Conservation (phyloP, 768 basidiomycete genomes). For the Termitomyces sp. region DNA sequence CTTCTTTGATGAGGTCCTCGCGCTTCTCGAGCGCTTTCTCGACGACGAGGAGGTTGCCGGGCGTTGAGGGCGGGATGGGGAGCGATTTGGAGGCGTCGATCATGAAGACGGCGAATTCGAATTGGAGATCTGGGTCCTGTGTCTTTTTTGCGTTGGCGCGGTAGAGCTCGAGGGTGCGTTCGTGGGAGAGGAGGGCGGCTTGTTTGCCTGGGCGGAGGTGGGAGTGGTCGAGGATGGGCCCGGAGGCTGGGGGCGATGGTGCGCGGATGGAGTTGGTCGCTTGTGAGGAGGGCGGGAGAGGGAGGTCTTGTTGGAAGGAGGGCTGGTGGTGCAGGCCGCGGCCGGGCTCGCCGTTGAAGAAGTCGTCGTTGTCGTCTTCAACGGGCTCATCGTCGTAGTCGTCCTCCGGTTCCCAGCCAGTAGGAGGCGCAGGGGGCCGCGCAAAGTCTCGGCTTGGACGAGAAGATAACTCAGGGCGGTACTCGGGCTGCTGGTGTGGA, state of each 20-base stretch:
- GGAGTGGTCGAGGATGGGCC: slow-evolving; percentile 82
- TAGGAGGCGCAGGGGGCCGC: not conserved
- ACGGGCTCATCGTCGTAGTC: slow-evolving; percentile 16
- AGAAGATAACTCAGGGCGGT: slow-evolving; percentile 10
- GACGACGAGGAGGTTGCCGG: slow-evolving; percentile 75
- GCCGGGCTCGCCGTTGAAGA: slow-evolving; percentile 21
- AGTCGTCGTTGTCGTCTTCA: slow-evolving; percentile 23
- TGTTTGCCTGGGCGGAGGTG: slow-evolving; percentile 92
- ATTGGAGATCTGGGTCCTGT: slow-evolving; percentile 95
- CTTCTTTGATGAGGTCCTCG: slow-evolving; percentile 88
- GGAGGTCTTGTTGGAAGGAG: slow-evolving; percentile 12
- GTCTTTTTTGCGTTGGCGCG: slow-evolving; percentile 98
- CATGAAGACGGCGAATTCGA: slow-evolving; percentile 99
- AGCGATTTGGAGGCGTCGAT: slow-evolving; percentile 94
- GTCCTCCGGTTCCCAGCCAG: slow-evolving; percentile 19
- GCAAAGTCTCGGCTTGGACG: too few relatives aligned
- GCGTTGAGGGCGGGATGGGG: slow-evolving; percentile 68
- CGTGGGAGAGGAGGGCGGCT: slow-evolving; percentile 90
- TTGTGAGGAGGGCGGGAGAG: slow-evolving; percentile 36
- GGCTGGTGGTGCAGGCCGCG: slow-evolving; percentile 11
- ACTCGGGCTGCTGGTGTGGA: slow-evolving; percentile 2
- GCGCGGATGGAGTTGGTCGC: slow-evolving; percentile 59
- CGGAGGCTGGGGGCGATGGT: slow-evolving; percentile 63
- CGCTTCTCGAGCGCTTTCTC: slow-evolving; percentile 80
- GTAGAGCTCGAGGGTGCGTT: slow-evolving; percentile 95